These are phyloP conservation scores for Jamesozyma jinghongensis DNA, from an alignment of 805 yeast genomes.

Conservation along the genomic window DNA sequence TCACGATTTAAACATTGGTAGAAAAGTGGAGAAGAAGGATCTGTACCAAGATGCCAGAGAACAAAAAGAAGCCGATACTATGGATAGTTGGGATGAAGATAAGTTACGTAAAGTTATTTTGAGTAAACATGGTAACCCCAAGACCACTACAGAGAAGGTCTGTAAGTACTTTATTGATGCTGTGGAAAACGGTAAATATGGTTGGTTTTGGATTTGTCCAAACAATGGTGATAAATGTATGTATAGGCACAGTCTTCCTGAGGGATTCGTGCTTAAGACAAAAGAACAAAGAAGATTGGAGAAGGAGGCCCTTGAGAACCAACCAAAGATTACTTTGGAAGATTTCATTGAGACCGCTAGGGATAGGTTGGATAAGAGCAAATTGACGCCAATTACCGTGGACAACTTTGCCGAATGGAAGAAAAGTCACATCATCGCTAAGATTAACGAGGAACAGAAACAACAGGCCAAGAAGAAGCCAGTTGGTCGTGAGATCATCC, in stretches of 20 bases:
- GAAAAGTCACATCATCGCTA: slow-evolving; percentile 51
- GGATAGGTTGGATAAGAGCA: slow-evolving; percentile 60
- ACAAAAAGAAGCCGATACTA: slow-evolving; percentile 67
- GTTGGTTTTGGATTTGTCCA: slow-evolving; percentile 99
- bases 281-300: slow-evolving; percentile 91
- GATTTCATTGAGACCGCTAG: slow-evolving; percentile 94
- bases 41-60: slow-evolving; percentile 80
- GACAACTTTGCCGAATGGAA: slow-evolving; percentile 83
- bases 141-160: slow-evolving; percentile 88
- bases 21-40: slow-evolving; percentile 85
- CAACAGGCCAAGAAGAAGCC: slow-evolving; percentile 39
- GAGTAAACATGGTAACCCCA: slow-evolving; percentile 91
- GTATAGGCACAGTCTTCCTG: slow-evolving; percentile 91
- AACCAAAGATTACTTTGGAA: slow-evolving; percentile 87
- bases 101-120: slow-evolving; percentile 76
- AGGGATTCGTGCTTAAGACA: slow-evolving; percentile 93
- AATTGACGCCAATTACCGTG: slow-evolving; percentile 77
- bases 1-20: slow-evolving; percentile 77
- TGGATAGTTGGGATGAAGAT: slow-evolving; percentile 97
- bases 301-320: slow-evolving; percentile 69
- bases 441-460: slow-evolving; percentile 35
- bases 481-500: slow-evolving; percentile 62
- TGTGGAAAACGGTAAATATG: slow-evolving; percentile 93
- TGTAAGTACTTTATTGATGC: slow-evolving; percentile 95
- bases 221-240: slow-evolving; percentile 88